Conservation (phyloP, 169 alveolate species). For the Eimeria brunetti region DNA sequence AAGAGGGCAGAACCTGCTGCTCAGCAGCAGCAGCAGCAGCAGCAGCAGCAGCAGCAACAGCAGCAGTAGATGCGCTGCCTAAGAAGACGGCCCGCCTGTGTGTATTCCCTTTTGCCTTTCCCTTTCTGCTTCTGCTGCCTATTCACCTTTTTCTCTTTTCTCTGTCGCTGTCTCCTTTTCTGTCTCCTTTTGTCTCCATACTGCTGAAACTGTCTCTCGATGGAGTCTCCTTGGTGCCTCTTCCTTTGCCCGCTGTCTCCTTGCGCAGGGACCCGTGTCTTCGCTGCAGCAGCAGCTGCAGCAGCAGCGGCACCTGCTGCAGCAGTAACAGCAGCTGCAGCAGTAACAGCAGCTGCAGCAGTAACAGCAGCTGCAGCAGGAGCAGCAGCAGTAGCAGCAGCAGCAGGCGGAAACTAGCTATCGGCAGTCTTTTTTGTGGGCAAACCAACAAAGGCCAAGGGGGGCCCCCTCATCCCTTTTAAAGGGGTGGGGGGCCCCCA, state of each 20-base stretch:
- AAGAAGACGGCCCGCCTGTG: background rate
- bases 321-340: background rate
- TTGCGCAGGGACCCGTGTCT: background rate
- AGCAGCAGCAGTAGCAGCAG: background rate
- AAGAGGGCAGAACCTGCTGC: constrained; percentile 14
- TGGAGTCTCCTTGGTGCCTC: background rate
- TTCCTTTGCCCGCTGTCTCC: background rate
- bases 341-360: background rate
- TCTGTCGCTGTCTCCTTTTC: background rate
- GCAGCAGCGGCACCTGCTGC: background rate
- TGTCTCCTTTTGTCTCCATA: background rate
- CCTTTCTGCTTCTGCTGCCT: background rate
- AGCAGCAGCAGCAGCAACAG: background rate
- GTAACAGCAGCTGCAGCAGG: background rate
- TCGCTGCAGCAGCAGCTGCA: background rate
- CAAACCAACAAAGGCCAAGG: background rate
- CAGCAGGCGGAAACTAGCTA: background rate
- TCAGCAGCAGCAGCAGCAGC: background rate
- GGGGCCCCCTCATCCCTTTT: background rate
- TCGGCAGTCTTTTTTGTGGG: background rate
- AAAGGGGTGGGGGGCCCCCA: background rate
- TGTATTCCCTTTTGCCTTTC: background rate
- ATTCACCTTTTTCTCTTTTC: background rate
- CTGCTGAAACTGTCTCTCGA: background rate
- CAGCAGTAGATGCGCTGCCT: no score